phyloP scores from a whole-genome alignment of 495 filamentous ascomycete genomes.

The Glarea lozoyensis region DNA sequence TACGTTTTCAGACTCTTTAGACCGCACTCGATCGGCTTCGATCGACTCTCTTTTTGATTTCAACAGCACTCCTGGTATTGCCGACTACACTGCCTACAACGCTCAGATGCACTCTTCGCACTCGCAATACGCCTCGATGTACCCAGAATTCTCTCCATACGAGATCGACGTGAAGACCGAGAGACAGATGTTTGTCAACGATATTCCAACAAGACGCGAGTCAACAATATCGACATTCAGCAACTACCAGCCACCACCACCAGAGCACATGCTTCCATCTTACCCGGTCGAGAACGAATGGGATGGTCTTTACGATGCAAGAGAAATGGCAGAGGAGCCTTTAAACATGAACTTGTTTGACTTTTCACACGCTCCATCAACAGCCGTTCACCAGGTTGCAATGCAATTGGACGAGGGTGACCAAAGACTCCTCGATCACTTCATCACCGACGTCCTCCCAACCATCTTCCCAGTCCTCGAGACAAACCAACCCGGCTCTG shows the following conservation, averaged over 20 bases:
- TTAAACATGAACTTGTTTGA: conserved; percentile 71
- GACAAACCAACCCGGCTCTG: conserved; percentile 71
- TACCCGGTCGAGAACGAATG: conserved; percentile 64
- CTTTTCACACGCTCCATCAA: conserved; percentile 50
- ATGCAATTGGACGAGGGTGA: conserved; percentile 89
- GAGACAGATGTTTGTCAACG: conserved; percentile 88
- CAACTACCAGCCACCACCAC: conserved; percentile 64
- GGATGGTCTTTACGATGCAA: conserved; percentile 60
- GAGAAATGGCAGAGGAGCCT: conserved; percentile 50
- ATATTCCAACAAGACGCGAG: conserved; percentile 73
- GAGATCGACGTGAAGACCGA: conserved; percentile 96
- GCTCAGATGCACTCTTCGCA: conserved; percentile 36
- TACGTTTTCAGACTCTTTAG: conserved; percentile 63
- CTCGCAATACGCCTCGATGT: conserved; percentile 29
- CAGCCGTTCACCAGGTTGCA: conserved; percentile 47
- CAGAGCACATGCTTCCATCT: conserved; percentile 51
- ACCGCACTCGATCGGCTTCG: conserved; percentile 62
- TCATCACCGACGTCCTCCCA: conserved; percentile 77
- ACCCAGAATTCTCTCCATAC: conserved; percentile 55
- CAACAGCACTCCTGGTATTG: conserved; percentile 48
- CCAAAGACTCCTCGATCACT: conserved; percentile 80
- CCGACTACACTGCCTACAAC: conserved; percentile 55
- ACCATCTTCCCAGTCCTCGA: conserved; percentile 89
- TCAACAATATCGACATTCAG: conserved; percentile 83
- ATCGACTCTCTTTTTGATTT: conserved; percentile 65